Conservation (phyloP, 352 stramenopile genomes). For the Saprolegnia parasitica region DNA sequence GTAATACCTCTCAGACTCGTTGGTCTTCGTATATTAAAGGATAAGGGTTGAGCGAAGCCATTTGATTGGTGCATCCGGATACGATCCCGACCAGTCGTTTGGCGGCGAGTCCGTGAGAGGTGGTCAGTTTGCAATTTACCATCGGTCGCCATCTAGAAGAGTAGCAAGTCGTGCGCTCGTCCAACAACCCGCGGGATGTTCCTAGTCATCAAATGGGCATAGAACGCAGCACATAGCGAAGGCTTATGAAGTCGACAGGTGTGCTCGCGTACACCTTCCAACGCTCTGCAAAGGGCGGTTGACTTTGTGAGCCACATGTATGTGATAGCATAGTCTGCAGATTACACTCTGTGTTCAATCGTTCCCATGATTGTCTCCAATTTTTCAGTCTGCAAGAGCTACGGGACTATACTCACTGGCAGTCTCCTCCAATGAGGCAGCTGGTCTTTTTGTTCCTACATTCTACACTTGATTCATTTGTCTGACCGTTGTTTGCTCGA, state of each 20-base stretch:
- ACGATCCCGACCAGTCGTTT: neutral
- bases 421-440: neutral
- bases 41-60: too few relatives aligned
- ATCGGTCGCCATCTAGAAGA: neutral
- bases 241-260: slow-evolving; percentile 11
- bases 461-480: slow-evolving; percentile 1
- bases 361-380: slow-evolving; percentile 29
- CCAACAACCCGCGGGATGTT: slow-evolving; percentile 30
- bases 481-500: slow-evolving; percentile 3
- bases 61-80: too few relatives aligned
- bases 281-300: neutral
- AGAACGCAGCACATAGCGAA: slow-evolving; percentile 26
- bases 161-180: slow-evolving; percentile 17
- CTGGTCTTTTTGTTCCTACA: slow-evolving; percentile 30
- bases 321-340: slow-evolving; percentile 6
- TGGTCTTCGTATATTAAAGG: too few relatives aligned
- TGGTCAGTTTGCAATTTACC: neutral
- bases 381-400: slow-evolving; percentile 30
- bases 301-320: slow-evolving; percentile 16
- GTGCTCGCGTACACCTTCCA: neutral
- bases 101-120: neutral
- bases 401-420: slow-evolving; percentile 30
- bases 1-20: too few relatives aligned
- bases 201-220: slow-evolving; percentile 30
- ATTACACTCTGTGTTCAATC: slow-evolving; percentile 32